Evolutionary conservation across 768 basidiomycete genomes (phyloP).

Genomic region (Suillus tomentosus): DNA sequence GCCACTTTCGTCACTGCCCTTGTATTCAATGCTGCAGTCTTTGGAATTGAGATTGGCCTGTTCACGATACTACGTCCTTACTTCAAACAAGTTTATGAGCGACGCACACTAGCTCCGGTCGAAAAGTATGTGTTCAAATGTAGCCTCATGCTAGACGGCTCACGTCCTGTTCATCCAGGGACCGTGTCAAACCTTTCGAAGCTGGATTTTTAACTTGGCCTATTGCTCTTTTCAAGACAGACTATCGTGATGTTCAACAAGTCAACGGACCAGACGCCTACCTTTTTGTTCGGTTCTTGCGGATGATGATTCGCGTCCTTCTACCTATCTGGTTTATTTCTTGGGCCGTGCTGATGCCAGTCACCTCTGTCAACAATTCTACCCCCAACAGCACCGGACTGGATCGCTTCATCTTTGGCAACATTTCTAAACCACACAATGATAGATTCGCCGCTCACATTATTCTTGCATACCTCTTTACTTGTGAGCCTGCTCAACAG

Average conservation of each 20-base stretch:
- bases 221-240: constrained; percentile 56
- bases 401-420: constrained; percentile 80
- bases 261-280: constrained; percentile 90
- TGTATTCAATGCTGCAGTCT: constrained; percentile 76
- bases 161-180: constrained; percentile 37
- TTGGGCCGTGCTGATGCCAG: constrained; percentile 83
- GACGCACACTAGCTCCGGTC: constrained; percentile 67
- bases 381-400: constrained; percentile 54
- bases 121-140: constrained; percentile 37
- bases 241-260: constrained; percentile 61
- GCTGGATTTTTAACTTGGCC: constrained; percentile 65
- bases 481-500: constrained; percentile 51
- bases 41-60: constrained; percentile 64
- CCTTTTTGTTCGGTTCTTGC: constrained; percentile 87
- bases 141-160: constrained; percentile 7
- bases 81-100: constrained; percentile 90
- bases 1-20: constrained; percentile 83
- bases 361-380: constrained; percentile 57
- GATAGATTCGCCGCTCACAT: constrained; percentile 77
- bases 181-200: constrained; percentile 59
- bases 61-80: constrained; percentile 85
- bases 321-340: constrained; percentile 91
- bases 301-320: constrained; percentile 81
- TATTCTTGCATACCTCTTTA: constrained; percentile 74
- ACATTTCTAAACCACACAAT: constrained; percentile 54